Evolutionary conservation across 306 rosid genomes (phyloP), one percentile per base, ranked within the genome.

Genomic region (Pterocarpus macrocarpus): DNA sequence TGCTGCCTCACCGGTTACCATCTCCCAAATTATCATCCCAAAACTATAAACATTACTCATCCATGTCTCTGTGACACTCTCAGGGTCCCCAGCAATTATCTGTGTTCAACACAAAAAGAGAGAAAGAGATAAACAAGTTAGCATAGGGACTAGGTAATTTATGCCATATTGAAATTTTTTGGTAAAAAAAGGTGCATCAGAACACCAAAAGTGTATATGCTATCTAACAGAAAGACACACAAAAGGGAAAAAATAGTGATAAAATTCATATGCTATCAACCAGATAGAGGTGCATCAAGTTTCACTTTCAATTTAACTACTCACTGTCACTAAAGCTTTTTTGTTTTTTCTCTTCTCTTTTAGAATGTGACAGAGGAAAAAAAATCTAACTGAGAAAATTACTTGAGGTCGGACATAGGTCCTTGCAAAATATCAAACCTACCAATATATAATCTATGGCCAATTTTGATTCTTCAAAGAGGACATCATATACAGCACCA

Each of bases 61-160:
- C 90, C 96, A 91, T 50, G 98, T 89, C 93, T 93, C 98, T 5
- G 85, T 83, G 32, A 93, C 99, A 74, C 89, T 86, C 88, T 95
- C 98, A 1, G 99, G 98, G 76, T 95, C 99, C 64, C 99, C 94
- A 13, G 99, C 99, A 64, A 95, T 95, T 82, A 93, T 93, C 98
- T 95, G 90, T 57, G 78, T 43, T 32, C 82, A 76, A 77, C 69
- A 79, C 78, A 82, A 75, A 73, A 32, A 30, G 14, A 65, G n/a
- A 69, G 28, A 52, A 13, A 10, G 16, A 64, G 30, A 5, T 14
- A 12, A 35, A 66, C 47, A 67, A 55, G 43, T 82, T 66, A 80
- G 80, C 44, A 67, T 6, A 64, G 16, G 59, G 44, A 13, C 53
- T 53, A 76, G 57, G 68, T 32, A 66, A 8, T 5, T 38, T 4